Conservation (phyloP, 2,329 filamentous ascomycete genomes). For the Tolypocladium pustulatum region DNA sequence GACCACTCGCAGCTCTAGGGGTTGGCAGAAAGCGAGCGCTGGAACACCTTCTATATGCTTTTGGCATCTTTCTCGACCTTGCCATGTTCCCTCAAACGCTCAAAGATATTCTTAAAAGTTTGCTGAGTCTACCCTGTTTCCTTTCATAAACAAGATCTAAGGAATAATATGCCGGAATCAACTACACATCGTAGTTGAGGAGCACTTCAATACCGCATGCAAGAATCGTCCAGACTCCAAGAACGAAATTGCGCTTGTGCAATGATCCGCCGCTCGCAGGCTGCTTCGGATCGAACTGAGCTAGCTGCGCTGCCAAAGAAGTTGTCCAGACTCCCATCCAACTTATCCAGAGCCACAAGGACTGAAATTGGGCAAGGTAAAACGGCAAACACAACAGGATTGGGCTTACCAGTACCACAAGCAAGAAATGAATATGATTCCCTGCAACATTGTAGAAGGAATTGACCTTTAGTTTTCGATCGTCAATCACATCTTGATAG, state of each 20-base stretch:
- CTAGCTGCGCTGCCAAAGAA: slow-evolving; percentile 5
- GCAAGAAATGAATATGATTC: neutral
- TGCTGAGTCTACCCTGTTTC: too few relatives aligned
- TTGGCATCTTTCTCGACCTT: too few relatives aligned
- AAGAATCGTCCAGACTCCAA: slow-evolving; percentile 10
- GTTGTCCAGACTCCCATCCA: slow-evolving; percentile 2
- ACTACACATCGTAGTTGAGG: neutral
- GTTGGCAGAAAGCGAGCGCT: too few relatives aligned
- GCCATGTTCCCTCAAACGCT: too few relatives aligned
- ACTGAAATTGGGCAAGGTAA: neutral
- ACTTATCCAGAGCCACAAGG: neutral
- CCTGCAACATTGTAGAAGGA: slow-evolving; percentile 7
- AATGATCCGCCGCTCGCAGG: slow-evolving; percentile 10
- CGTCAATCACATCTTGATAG: slow-evolving; percentile 13
- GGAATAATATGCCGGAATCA: neutral
- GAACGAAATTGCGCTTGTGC: slow-evolving; percentile 11
- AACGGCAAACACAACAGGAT: neutral
- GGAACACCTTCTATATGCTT: too few relatives aligned
- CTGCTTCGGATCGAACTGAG: slow-evolving; percentile 8
- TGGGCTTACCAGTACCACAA: neutral
- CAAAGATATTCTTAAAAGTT: too few relatives aligned
- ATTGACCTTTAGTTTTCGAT: slow-evolving; percentile 12
- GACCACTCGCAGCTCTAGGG: too few relatives aligned
- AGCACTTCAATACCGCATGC: slow-evolving; percentile 11
- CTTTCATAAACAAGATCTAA: too few relatives aligned